Evolutionary conservation across 73 alveolate genomes (phyloP).

Genomic region (Blepharisma stoltei): DNA sequence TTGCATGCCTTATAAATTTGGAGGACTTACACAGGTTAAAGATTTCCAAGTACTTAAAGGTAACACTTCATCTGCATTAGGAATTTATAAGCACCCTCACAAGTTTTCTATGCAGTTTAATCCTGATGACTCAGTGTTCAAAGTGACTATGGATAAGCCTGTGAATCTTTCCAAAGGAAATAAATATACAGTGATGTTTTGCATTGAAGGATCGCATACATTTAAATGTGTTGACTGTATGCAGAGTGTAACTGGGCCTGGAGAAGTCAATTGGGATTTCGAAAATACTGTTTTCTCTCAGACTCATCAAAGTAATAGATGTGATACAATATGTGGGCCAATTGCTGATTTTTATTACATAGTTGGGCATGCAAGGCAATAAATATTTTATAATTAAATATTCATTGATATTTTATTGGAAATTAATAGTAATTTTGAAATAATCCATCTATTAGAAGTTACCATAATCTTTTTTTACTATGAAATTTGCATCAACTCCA

Average conservation of each 20-base stretch:
- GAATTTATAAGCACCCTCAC: background rate
- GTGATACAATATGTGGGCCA: conserved; percentile 26
- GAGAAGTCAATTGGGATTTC: conserved; percentile 15
- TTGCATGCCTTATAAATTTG: background rate
- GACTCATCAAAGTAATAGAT: conserved; percentile 29
- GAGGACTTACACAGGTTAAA: background rate
- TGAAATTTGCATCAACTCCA: conserved; percentile 23
- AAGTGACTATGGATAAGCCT: background rate
- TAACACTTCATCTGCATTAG: background rate
- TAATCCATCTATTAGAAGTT: too few relatives aligned
- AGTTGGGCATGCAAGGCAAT: too few relatives aligned
- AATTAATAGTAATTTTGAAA: too few relatives aligned
- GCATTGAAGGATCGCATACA: conserved; percentile 25
- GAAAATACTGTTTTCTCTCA: background rate
- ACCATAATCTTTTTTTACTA: background rate
- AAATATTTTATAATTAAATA: too few relatives aligned
- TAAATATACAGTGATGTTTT: conserved; percentile 10
- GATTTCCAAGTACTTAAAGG: conserved; percentile 5
- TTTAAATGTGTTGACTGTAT: conserved; percentile 24
- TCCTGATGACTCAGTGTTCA: background rate
- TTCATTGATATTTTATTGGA: too few relatives aligned
- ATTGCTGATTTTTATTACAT: conserved; percentile 24
- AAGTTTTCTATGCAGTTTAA: background rate
- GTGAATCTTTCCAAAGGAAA: background rate
- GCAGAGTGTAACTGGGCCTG: background rate